phyloP scores from a whole-genome alignment of 1,284 basidiomycete genomes.

The Mrakiaceae sp. region DNA sequence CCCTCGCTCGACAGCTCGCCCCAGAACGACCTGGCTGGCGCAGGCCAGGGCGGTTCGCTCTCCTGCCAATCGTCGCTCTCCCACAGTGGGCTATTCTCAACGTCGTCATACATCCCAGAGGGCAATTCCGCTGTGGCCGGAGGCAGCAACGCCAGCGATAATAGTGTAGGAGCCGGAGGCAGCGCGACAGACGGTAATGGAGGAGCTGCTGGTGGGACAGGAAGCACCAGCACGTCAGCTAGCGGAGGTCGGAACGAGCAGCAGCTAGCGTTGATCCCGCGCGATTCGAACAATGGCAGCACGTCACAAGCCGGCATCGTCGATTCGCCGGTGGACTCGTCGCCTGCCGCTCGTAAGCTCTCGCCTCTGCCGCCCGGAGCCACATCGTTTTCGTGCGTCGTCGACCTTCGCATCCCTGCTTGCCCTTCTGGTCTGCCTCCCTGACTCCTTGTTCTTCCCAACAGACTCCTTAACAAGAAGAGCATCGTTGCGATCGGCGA shows the following conservation, averaged over 20 bases:
- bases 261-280: neutral
- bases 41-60: neutral
- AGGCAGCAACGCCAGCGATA: no score
- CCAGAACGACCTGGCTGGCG: neutral
- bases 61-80: neutral
- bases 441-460: no score
- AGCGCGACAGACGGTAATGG: no score
- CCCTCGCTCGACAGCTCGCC: neutral
- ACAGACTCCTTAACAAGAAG: slow-evolving; percentile 2
- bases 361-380: neutral
- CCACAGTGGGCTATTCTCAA: neutral
- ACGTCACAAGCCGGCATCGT: no score
- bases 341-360: neutral
- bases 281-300: no score
- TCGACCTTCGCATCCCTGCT: no score
- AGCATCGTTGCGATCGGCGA: slow-evolving; percentile 7
- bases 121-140: no score
- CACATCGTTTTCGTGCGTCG: neutral
- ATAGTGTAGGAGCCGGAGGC: no score
- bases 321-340: neutral
- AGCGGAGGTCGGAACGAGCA: no score
- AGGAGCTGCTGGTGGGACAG: no score
- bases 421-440: no score
- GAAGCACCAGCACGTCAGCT: no score
- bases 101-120: neutral